Conservation (phyloP, 176 grass and related monocot species). For the Saccharum officinarum region DNA sequence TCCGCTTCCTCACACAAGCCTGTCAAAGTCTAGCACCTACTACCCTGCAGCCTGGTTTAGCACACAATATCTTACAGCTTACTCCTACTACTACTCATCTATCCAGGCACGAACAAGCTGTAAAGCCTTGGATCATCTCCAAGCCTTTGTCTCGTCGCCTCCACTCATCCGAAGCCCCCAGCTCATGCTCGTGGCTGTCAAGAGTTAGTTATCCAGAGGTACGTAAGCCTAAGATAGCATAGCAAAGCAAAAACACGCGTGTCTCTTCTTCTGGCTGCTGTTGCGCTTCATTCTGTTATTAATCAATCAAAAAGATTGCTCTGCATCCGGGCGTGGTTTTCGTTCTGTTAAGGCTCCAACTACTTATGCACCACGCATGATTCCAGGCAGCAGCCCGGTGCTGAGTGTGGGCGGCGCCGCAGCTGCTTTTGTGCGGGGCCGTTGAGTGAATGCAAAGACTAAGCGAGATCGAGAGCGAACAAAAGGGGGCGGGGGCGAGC, state of each 20-base stretch:
- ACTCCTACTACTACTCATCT: constrained; percentile 5
- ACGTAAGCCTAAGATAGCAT: neutral
- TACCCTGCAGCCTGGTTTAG: neutral
- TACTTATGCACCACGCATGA: constrained; percentile 42
- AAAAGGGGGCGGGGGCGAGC: constrained; percentile 27
- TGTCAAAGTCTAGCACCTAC: constrained; percentile 26
- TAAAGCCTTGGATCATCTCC: constrained; percentile 23
- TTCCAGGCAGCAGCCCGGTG: constrained; percentile 1
- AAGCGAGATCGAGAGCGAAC: constrained; percentile 28
- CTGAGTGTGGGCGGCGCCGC: constrained; percentile 27
- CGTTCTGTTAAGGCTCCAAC: neutral
- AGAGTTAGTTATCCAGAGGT: constrained; percentile 21
- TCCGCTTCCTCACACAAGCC: neutral
- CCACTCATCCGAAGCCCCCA: neutral
- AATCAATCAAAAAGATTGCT: neutral
- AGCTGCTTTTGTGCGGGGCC: constrained; percentile 21
- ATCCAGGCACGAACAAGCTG: constrained; percentile 42
- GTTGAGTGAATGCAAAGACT: constrained; percentile 71
- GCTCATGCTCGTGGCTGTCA: constrained; percentile 20
- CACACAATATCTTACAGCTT: constrained; percentile 33
- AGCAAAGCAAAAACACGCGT: neutral
- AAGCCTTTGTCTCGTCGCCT: constrained; percentile 42
- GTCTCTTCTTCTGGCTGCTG: neutral
- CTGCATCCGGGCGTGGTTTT: neutral
- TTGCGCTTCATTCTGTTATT: neutral